Evolutionary conservation across 129 eudicot genomes (phyloP).

Genomic region (Escallonia herrerae): DNA sequence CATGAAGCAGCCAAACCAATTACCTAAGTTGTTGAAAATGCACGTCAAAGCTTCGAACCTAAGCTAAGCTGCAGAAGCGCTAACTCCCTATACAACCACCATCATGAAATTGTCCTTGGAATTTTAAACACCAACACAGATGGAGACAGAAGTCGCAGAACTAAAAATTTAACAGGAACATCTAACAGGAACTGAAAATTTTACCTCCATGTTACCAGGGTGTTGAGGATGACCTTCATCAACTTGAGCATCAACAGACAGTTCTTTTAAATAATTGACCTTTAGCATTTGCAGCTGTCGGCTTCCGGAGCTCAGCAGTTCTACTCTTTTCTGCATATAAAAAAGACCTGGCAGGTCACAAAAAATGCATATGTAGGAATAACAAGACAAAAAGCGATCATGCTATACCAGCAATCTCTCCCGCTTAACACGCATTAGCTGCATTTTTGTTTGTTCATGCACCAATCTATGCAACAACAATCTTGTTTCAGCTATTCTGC

Average conservation of each 20-base stretch:
- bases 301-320: conserved; percentile 41
- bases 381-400: conserved; percentile 9
- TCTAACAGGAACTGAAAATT: conserved; percentile 1
- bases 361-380: not conserved
- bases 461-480: conserved; percentile 42
- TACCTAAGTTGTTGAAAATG: too few relatives aligned
- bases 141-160: too few relatives aligned
- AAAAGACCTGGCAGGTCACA: conserved; percentile 15
- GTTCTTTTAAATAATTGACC: conserved; percentile 19
- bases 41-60: too few relatives aligned
- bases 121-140: too few relatives aligned
- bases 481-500: conserved; percentile 51
- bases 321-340: conserved; percentile 48
- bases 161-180: not conserved
- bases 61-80: too few relatives aligned
- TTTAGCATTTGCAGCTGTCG: conserved; percentile 49
- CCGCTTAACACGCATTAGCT: conserved; percentile 49
- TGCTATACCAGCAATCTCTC: conserved; percentile 49
- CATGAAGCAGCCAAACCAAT: too few relatives aligned
- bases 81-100: too few relatives aligned
- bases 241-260: conserved; percentile 15
- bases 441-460: conserved; percentile 55
- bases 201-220: conserved; percentile 43
- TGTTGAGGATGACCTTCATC: conserved; percentile 17
- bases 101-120: too few relatives aligned